Percentiles rank a stretch among this genome's conserved stretches.
phyloP scores from a whole-genome alignment of 257 asterid genomes.

The Forsythia suspensa region DNA sequence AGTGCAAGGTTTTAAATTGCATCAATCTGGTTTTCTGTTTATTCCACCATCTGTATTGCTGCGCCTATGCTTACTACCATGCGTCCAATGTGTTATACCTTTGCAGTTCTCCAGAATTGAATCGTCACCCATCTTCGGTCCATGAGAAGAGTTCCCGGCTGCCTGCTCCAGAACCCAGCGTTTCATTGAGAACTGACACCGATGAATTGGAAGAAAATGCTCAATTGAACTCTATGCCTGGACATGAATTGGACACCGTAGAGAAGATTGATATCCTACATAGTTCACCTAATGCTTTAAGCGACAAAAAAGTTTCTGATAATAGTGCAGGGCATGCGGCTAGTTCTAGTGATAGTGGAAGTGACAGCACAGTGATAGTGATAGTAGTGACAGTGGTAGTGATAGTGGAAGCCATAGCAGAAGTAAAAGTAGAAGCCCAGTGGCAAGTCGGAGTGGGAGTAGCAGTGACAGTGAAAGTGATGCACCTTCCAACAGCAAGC shows the following conservation, averaged over 20 bases:
- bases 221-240: constrained; percentile 47
- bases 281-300: constrained; percentile 47
- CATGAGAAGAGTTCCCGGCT: constrained; percentile 48
- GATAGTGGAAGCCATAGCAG: constrained; percentile 67
- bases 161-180: constrained; percentile 47
- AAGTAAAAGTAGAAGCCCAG: constrained; percentile 75
- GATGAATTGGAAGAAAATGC: constrained; percentile 50
- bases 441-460: constrained; percentile 66
- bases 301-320: constrained; percentile 49
- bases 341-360: constrained; percentile 70
- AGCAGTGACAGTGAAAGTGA: constrained; percentile 89
- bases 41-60: constrained; percentile 11
- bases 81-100: constrained; percentile 21
- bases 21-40: constrained; percentile 2
- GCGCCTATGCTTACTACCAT: constrained; percentile 15
- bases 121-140: constrained; percentile 38
- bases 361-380: constrained; percentile 68
- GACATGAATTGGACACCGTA: constrained; percentile 32
- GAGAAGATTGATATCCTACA: constrained; percentile 47
- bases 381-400: constrained; percentile 65
- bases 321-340: constrained; percentile 52
- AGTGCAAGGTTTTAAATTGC: neutral
- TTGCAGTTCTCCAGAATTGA: constrained; percentile 73
- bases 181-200: constrained; percentile 35
- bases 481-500: constrained; percentile 83